These are phyloP conservation scores for Jaltomata sinuosa DNA, from an alignment of 257 asterid genomes.

Conservation along the genomic window DNA sequence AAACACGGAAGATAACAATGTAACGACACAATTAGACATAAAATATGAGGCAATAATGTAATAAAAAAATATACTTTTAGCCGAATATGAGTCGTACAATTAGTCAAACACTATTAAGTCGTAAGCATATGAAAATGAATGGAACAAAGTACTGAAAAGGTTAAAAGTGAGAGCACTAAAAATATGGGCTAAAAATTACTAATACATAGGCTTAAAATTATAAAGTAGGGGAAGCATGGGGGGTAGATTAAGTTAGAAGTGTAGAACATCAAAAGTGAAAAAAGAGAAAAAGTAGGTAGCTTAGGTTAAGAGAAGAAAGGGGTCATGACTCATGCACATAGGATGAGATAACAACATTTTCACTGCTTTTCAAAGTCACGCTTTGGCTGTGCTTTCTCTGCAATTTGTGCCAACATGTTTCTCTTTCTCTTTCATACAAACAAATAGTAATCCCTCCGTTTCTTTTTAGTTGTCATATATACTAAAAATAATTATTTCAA, in stretches of 20 bases:
- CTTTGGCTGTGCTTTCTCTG: background rate
- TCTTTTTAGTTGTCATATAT: too few species aligned
- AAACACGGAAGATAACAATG: too few species aligned
- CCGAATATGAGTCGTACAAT: too few species aligned
- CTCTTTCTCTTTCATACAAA: background rate
- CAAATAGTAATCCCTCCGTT: too few species aligned
- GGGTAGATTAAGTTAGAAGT: too few species aligned
- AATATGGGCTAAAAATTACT: background rate
- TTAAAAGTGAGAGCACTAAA: background rate
- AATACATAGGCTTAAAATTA: background rate
- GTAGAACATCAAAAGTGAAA: background rate
- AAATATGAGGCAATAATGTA: too few species aligned
- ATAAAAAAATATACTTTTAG: too few species aligned
- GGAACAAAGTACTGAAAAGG: background rate
- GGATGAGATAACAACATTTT: background rate
- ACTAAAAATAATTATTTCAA: too few species aligned
- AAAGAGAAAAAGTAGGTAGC: background rate
- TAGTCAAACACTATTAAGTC: background rate
- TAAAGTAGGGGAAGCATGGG: background rate
- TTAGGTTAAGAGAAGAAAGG: background rate
- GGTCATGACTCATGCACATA: background rate
- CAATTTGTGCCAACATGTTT: background rate
- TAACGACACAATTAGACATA: too few species aligned
- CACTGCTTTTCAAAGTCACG: background rate
- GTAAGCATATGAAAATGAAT: background rate